Conservation (phyloP, 805 yeast genomes). For the Kluyveromyces aestuarii region DNA sequence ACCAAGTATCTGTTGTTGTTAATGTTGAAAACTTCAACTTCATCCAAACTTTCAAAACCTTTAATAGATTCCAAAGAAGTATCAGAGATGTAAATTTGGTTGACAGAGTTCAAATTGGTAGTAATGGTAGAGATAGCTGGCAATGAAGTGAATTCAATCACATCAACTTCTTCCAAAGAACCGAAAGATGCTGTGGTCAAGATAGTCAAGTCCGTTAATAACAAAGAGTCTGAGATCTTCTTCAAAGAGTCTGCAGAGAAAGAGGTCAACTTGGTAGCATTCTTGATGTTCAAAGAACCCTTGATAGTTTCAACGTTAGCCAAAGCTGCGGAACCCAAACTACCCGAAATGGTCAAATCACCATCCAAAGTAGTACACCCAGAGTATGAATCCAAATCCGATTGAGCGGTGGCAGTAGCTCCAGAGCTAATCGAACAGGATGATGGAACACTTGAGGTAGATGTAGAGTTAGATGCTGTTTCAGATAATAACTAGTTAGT, state of each 20-base stretch:
- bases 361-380: constrained; percentile 77
- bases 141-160: constrained; percentile 70
- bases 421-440: constrained; percentile 56
- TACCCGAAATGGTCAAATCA: constrained; percentile 62
- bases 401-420: constrained; percentile 68
- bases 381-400: constrained; percentile 65
- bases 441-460: constrained; percentile 35
- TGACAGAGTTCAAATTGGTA: constrained; percentile 67
- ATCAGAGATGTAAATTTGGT: constrained; percentile 61
- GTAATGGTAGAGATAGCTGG: constrained; percentile 71
- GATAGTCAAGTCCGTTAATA: constrained; percentile 53
- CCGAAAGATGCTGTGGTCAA: constrained; percentile 67
- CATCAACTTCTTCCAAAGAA: constrained; percentile 69
- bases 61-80: constrained; percentile 59
- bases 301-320: constrained; percentile 67
- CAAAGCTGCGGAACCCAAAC: constrained; percentile 53
- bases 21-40: constrained; percentile 55
- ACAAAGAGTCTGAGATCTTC: constrained; percentile 63
- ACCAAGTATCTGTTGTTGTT: constrained; percentile 84
- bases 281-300: constrained; percentile 63
- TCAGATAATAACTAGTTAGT: not conserved
- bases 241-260: constrained; percentile 74
- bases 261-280: constrained; percentile 52
- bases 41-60: constrained; percentile 44
- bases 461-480: constrained; percentile 29